Conservation (phyloP, 2,329 filamentous ascomycete genomes). For the Monosporascus sp. region DNA sequence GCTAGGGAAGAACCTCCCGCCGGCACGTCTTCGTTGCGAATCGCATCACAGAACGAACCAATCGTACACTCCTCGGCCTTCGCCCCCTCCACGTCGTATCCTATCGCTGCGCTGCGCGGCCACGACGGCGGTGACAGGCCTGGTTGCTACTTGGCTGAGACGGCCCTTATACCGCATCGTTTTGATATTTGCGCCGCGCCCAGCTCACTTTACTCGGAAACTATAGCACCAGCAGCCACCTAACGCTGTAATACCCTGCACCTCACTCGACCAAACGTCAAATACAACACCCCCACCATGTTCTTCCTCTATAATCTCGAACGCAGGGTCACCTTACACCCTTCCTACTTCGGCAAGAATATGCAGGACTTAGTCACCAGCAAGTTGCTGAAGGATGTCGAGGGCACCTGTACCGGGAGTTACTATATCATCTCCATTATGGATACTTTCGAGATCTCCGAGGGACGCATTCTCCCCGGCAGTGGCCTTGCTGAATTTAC, state of each 20-base stretch:
- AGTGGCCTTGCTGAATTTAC: conserved; percentile 92
- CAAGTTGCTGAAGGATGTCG: conserved; percentile 86
- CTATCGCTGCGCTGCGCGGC: too few species aligned
- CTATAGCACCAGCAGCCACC: background rate
- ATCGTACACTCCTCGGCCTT: too few species aligned
- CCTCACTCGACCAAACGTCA: too few species aligned
- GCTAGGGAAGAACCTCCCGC: too few species aligned
- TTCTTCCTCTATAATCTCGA: conserved; percentile 98
- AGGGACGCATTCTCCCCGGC: conserved; percentile 85
- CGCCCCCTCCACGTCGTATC: too few species aligned
- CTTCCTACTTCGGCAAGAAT: conserved; percentile 92
- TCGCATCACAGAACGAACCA: too few species aligned
- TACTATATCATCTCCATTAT: conserved; percentile 99
- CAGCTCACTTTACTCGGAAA: too few species aligned
- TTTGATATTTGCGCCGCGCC: too few species aligned
- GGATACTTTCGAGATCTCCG: conserved; percentile 91
- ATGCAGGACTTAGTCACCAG: conserved; percentile 88
- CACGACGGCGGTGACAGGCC: too few species aligned
- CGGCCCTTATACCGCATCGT: too few species aligned
- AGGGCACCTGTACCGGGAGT: conserved; percentile 89
- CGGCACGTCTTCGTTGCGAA: too few species aligned
- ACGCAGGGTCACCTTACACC: conserved; percentile 89
- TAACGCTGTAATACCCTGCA: background rate
- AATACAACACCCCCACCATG: conserved; percentile 51
- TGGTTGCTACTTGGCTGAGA: too few species aligned